Conservation (phyloP, 345 rosid species). For the Aquilaria malaccensis region DNA sequence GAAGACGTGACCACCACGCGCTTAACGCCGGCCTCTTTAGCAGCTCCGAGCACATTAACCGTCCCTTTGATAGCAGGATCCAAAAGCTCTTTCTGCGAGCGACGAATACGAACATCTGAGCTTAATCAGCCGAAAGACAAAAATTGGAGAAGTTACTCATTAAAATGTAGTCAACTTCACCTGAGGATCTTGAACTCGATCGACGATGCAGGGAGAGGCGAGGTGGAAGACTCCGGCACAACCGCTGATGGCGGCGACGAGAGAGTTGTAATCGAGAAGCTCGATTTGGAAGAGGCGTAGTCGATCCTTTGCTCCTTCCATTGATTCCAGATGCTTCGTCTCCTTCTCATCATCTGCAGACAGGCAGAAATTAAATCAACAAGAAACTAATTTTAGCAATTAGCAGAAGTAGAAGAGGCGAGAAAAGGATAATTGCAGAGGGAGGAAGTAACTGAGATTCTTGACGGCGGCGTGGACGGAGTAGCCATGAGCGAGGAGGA, state of each 20-base stretch:
- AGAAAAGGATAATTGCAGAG: neutral
- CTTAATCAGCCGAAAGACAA: neutral
- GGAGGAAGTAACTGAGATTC: slow-evolving; percentile 45
- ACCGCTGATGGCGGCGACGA: slow-evolving; percentile 52
- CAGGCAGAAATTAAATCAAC: neutral
- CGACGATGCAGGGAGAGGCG: slow-evolving; percentile 88
- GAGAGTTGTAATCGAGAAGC: slow-evolving; percentile 68
- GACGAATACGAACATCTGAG: neutral
- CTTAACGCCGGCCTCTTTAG: slow-evolving; percentile 61
- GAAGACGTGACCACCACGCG: slow-evolving; percentile 93
- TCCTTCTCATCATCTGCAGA: slow-evolving; percentile 64
- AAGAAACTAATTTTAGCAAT: neutral
- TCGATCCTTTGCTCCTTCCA: slow-evolving; percentile 72
- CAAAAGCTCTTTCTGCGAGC: slow-evolving; percentile 55
- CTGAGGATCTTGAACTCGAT: slow-evolving; percentile 69
- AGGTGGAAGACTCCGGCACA: slow-evolving; percentile 87
- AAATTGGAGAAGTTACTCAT: neutral
- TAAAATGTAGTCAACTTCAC: slow-evolving; percentile 18
- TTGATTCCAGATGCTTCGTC: slow-evolving; percentile 65
- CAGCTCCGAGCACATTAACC: slow-evolving; percentile 61
- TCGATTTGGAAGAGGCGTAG: slow-evolving; percentile 85
- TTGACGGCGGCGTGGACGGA: slow-evolving; percentile 78
- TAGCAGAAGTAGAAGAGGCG: neutral
- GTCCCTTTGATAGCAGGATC: slow-evolving; percentile 92
- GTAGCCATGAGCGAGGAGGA: slow-evolving; percentile 76